Conservation (phyloP, 177 flowering plant genomes). For the Vitis hybrid region DNA sequence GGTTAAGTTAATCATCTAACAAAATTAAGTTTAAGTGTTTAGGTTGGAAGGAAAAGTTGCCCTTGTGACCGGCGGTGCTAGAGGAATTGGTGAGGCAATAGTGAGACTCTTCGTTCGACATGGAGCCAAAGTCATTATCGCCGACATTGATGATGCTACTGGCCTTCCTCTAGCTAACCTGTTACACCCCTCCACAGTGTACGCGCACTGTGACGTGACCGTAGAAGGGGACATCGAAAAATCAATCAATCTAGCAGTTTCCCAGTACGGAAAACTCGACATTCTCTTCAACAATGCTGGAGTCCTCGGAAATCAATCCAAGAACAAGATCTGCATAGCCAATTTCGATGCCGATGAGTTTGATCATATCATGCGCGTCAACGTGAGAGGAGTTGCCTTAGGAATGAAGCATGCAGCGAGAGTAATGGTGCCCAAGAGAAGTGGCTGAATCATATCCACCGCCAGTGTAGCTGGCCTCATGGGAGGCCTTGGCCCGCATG, state of each 20-base stretch:
- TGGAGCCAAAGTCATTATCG: constrained; percentile 26
- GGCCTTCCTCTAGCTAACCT: too few relatives aligned
- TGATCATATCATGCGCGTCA: constrained; percentile 31
- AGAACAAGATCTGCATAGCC: constrained; percentile 43
- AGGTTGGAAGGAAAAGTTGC: constrained; percentile 35
- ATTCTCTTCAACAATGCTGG: constrained; percentile 68
- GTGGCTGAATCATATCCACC: constrained; percentile 54
- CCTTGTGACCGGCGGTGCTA: constrained; percentile 26
- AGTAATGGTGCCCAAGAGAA: constrained; percentile 38
- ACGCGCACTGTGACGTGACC: constrained; percentile 51
- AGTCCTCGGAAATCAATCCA: constrained; percentile 46
- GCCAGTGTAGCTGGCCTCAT: constrained; percentile 61
- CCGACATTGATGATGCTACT: constrained; percentile 21
- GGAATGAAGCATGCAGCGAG: constrained; percentile 57
- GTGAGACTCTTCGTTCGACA: constrained; percentile 16
- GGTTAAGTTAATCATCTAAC: neutral
- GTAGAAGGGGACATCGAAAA: constrained; percentile 45
- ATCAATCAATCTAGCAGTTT: constrained; percentile 30
- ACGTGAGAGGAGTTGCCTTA: constrained; percentile 31
- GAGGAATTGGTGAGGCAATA: constrained; percentile 19
- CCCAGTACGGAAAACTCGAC: constrained; percentile 45
- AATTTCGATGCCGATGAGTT: constrained; percentile 30
- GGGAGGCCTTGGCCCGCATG: constrained; percentile 69
- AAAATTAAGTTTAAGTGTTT: neutral
- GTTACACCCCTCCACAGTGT: too few relatives aligned